Evolutionary conservation across 129 eudicot genomes (phyloP).

Genomic region (Artemisia tridentata): DNA sequence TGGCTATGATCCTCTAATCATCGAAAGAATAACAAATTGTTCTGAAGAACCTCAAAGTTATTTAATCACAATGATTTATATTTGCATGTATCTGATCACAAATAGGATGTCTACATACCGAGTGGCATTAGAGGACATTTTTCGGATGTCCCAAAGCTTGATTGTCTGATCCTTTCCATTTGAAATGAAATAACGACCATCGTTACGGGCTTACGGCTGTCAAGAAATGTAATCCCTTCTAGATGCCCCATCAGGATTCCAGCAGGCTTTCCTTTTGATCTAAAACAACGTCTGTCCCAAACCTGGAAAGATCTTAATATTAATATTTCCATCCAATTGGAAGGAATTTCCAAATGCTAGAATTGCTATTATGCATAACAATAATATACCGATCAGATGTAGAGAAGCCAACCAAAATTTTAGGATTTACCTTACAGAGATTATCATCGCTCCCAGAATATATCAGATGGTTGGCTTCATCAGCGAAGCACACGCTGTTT

Average conservation of each 20-base stretch:
- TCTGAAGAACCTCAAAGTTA: too few relatives aligned
- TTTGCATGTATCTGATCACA: background rate
- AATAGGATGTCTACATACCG: slow-evolving; percentile 47
- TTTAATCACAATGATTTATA: background rate
- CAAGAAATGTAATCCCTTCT: slow-evolving; percentile 85
- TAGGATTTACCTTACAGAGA: slow-evolving; percentile 71
- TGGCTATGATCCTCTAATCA: background rate
- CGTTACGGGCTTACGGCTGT: slow-evolving; percentile 87
- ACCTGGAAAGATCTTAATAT: slow-evolving; percentile 42
- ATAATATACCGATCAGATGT: slow-evolving; percentile 3
- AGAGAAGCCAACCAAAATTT: background rate
- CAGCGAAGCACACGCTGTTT: slow-evolving; percentile 92
- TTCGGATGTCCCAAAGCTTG: slow-evolving; percentile 95
- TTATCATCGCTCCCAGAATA: slow-evolving; percentile 93
- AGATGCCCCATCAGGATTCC: slow-evolving; percentile 84
- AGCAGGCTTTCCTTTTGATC: slow-evolving; percentile 68
- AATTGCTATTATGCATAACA: background rate
- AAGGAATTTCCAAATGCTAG: background rate
- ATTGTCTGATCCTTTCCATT: slow-evolving; percentile 93
- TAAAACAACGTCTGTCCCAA: slow-evolving; percentile 93
- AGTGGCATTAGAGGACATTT: slow-evolving; percentile 65
- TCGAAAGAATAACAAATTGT: too few relatives aligned
- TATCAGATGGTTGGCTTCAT: slow-evolving; percentile 84
- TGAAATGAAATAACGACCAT: slow-evolving; percentile 88
- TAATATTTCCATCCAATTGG: slow-evolving; percentile 2